Conservation (phyloP, 108 stramenopile species). For the Heterococcus sp. region DNA sequence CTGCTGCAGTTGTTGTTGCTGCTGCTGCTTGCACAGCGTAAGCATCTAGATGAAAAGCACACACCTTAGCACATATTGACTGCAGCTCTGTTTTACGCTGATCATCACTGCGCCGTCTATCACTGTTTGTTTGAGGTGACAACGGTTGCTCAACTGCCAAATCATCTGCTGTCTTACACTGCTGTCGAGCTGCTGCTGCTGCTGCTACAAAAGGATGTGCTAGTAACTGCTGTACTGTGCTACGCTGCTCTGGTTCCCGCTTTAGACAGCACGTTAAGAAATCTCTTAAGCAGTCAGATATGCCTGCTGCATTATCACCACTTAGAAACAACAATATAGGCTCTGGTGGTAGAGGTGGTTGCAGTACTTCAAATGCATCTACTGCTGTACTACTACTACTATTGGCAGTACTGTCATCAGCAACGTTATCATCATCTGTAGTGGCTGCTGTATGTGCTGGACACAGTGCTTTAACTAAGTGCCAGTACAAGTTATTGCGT, state of each 20-base stretch:
- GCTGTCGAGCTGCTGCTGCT: no score
- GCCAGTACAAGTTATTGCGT: slow-evolving; percentile 54
- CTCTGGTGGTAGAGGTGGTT: no score
- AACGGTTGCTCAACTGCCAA: not conserved
- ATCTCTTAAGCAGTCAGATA: no score
- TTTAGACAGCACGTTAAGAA: no score
- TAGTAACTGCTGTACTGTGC: no score
- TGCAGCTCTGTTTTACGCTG: not conserved
- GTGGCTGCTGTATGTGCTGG: slow-evolving; percentile 23
- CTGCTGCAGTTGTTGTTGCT: not conserved
- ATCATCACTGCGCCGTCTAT: not conserved
- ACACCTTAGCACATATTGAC: not conserved
- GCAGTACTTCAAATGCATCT: no score
- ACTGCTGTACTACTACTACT: no score
- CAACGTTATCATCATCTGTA: not conserved
- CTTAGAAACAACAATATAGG: no score
- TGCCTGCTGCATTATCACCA: no score
- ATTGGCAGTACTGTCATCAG: not conserved
- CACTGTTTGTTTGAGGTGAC: slow-evolving; percentile 6
- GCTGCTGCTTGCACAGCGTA: not conserved
- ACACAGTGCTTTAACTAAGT: slow-evolving; percentile 42
- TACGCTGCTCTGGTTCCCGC: no score
- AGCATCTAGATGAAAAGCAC: not conserved
- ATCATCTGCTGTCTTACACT: not conserved
- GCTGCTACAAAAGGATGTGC: no score